These are phyloP conservation scores for Candida loeiensis DNA, from an alignment of 805 yeast species.

Conservation along the genomic window DNA sequence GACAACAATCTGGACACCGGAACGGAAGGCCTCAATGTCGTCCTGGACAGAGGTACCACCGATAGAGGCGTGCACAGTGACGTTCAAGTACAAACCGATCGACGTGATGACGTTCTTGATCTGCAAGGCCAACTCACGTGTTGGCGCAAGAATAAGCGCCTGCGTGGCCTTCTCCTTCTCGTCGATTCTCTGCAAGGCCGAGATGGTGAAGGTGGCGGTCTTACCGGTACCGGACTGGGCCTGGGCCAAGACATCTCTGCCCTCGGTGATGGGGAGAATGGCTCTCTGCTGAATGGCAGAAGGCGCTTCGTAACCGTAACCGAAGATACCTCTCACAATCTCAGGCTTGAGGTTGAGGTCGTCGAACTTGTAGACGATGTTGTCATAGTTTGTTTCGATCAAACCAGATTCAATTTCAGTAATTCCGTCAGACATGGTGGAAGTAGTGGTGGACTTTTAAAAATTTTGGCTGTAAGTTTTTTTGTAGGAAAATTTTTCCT, in stretches of 20 bases:
- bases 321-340: slow-evolving; percentile 73
- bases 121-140: slow-evolving; percentile 93
- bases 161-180: slow-evolving; percentile 70
- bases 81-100: slow-evolving; percentile 83
- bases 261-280: slow-evolving; percentile 88
- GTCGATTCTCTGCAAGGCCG: slow-evolving; percentile 85
- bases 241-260: slow-evolving; percentile 95
- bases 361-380: slow-evolving; percentile 70
- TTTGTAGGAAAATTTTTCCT: slow-evolving; percentile 3
- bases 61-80: slow-evolving; percentile 84
- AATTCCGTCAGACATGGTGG: slow-evolving; percentile 60
- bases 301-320: slow-evolving; percentile 93
- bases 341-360: slow-evolving; percentile 70
- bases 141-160: slow-evolving; percentile 89
- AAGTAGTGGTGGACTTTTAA: not conserved
- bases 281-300: slow-evolving; percentile 98
- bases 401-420: slow-evolving; percentile 76
- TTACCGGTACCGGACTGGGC: slow-evolving; percentile 99
- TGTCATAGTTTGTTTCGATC: slow-evolving; percentile 95
- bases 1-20: slow-evolving; percentile 87
- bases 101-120: slow-evolving; percentile 84
- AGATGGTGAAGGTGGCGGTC: slow-evolving; percentile 96
- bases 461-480: slow-evolving; percentile 3
- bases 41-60: slow-evolving; percentile 88
- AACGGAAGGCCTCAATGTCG: slow-evolving; percentile 69